Conservation (phyloP, 2,329 filamentous ascomycete species). For the Stachybotrys elegans region DNA sequence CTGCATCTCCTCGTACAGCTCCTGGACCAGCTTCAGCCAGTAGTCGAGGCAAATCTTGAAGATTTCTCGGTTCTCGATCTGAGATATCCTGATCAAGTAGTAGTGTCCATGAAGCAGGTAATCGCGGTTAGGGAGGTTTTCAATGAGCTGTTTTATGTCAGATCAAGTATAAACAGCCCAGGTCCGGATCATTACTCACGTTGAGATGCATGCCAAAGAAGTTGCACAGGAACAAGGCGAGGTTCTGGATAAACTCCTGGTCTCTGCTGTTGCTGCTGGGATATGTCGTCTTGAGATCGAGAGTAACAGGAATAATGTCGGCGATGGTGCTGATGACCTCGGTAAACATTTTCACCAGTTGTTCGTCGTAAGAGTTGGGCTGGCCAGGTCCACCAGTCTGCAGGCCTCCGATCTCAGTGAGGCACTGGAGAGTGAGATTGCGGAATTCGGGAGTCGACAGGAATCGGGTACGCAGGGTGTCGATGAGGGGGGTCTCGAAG, state of each 20-base stretch:
- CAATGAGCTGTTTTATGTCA: slow-evolving; percentile 72
- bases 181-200: slow-evolving; percentile 38
- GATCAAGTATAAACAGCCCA: not conserved
- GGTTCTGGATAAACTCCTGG: slow-evolving; percentile 95
- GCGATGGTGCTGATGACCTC: slow-evolving; percentile 91
- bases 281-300: slow-evolving; percentile 90
- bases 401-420: slow-evolving; percentile 94
- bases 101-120: slow-evolving; percentile 95
- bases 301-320: slow-evolving; percentile 82
- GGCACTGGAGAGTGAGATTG: slow-evolving; percentile 91
- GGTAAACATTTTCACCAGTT: slow-evolving; percentile 97
- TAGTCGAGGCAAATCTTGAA: slow-evolving; percentile 99
- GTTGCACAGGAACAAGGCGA: slow-evolving; percentile 93
- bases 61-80: slow-evolving; percentile 97
- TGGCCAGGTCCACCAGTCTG: slow-evolving; percentile 71
- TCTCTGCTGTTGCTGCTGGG: slow-evolving; percentile 86
- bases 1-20: slow-evolving; percentile 99
- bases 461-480: slow-evolving; percentile 88
- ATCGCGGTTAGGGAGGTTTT: slow-evolving; percentile 91
- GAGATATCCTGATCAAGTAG: slow-evolving; percentile 95
- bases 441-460: slow-evolving; percentile 91
- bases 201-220: slow-evolving; percentile 93
- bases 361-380: slow-evolving; percentile 79
- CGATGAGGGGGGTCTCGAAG: slow-evolving; percentile 95
- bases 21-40: slow-evolving; percentile 97